Evolutionary conservation across 2,329 filamentous ascomycete genomes (phyloP).

Genomic region (Alternaria sp.): DNA sequence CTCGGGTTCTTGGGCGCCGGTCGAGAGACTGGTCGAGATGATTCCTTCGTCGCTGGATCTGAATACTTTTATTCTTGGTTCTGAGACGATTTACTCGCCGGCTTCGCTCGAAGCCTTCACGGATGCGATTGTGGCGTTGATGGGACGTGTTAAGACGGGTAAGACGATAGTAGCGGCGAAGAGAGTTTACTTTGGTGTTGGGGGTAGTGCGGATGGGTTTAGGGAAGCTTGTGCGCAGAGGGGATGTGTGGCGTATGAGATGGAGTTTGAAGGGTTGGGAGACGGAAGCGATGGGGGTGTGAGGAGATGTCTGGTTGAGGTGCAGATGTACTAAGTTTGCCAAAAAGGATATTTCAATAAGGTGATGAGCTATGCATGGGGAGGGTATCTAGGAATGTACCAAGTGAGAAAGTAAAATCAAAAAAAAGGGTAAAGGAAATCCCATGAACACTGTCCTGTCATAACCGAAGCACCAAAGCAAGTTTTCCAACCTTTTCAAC

Average conservation of each 20-base stretch:
- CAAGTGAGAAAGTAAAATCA: background rate
- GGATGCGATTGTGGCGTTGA: conserved; percentile 68
- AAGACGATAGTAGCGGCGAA: conserved; percentile 77
- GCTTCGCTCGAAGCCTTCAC: conserved; percentile 74
- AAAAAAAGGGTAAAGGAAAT: background rate
- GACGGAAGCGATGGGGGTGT: conserved; percentile 54
- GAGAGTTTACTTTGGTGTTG: conserved; percentile 83
- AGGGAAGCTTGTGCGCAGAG: conserved; percentile 54
- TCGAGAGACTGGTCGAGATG: conserved; percentile 65
- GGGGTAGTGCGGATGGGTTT: conserved; percentile 81
- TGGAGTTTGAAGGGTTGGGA: conserved; percentile 58
- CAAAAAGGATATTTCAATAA: background rate
- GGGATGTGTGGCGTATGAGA: conserved; percentile 58
- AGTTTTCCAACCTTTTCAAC: background rate
- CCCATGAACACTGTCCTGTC: background rate
- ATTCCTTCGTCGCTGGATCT: conserved; percentile 55
- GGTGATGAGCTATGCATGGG: background rate
- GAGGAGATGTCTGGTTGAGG: conserved; percentile 58
- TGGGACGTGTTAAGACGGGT: conserved; percentile 62
- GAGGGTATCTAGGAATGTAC: conserved; percentile 18
- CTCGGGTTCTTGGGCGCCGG: conserved; percentile 75
- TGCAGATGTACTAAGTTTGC: conserved; percentile 47
- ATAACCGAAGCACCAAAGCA: background rate
- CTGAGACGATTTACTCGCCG: conserved; percentile 85
- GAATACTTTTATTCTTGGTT: conserved; percentile 67